phyloP scores from a whole-genome alignment of 116 monocot genomes.

The Papilionanthe hybrid region DNA sequence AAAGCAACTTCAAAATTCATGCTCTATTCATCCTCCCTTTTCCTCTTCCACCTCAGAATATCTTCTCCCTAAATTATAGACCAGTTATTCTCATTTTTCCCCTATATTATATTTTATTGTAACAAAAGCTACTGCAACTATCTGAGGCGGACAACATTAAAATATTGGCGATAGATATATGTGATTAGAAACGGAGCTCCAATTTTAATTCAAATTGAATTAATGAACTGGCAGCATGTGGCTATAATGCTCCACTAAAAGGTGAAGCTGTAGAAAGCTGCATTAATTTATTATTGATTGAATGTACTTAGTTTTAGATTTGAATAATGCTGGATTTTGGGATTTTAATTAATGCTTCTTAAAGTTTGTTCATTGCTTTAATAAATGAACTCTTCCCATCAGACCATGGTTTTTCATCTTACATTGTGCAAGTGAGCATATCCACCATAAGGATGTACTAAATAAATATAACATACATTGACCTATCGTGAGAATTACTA shows the following conservation, averaged over 20 bases:
- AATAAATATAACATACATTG: background rate
- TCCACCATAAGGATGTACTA: background rate
- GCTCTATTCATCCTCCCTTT: too few species aligned
- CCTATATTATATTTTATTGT: background rate
- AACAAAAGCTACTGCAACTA: background rate
- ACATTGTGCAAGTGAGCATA: background rate
- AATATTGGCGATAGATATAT: background rate
- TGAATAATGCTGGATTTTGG: background rate
- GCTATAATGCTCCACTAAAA: background rate
- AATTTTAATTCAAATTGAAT: background rate
- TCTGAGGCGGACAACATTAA: background rate
- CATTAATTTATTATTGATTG: background rate
- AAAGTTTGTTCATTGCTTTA: too few species aligned
- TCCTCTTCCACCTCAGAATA: too few species aligned
- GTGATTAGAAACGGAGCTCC: background rate
- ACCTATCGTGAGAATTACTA: background rate
- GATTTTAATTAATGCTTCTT: background rate
- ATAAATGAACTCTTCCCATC: constrained; percentile 1
- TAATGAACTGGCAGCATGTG: background rate
- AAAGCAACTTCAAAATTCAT: too few species aligned
- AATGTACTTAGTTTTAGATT: background rate
- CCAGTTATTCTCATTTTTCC: background rate
- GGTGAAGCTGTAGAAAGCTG: background rate
- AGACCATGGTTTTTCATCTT: background rate
- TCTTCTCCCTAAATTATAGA: too few species aligned